phyloP scores from a whole-genome alignment of 2,329 filamentous ascomycete genomes.

The Fusarium agapanthi region DNA sequence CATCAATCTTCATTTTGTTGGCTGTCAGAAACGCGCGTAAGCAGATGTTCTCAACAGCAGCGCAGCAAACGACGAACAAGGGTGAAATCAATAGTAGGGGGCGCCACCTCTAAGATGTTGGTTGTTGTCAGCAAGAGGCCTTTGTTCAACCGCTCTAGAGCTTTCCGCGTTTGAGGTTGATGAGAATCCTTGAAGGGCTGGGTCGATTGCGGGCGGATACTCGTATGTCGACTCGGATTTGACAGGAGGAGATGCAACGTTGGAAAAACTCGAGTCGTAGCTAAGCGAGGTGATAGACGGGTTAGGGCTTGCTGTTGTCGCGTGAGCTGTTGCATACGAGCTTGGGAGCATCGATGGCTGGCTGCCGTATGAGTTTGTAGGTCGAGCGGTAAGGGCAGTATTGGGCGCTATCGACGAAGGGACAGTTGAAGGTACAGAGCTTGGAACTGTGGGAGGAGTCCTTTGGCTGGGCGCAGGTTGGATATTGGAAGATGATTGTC shows the following conservation, averaged over 20 bases:
- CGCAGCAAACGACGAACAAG: slow-evolving; percentile 41
- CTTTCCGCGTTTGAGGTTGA: slow-evolving; percentile 34
- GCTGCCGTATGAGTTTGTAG: slow-evolving; percentile 55
- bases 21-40: slow-evolving; percentile 45
- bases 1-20: slow-evolving; percentile 73
- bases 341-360: slow-evolving; percentile 56
- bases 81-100: slow-evolving; percentile 50
- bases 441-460: slow-evolving; percentile 47
- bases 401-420: slow-evolving; percentile 40
- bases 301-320: slow-evolving; percentile 46
- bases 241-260: slow-evolving; percentile 44
- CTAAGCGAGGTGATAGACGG: slow-evolving; percentile 42
- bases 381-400: slow-evolving; percentile 38
- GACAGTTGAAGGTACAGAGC: slow-evolving; percentile 38
- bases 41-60: slow-evolving; percentile 44
- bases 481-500: slow-evolving; percentile 73
- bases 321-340: slow-evolving; percentile 52
- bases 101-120: slow-evolving; percentile 62
- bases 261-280: slow-evolving; percentile 47
- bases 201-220: slow-evolving; percentile 71
- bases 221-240: slow-evolving; percentile 59
- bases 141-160: slow-evolving; percentile 42
- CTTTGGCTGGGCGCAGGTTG: slow-evolving; percentile 47
- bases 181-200: slow-evolving; percentile 63
- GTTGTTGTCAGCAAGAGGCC: slow-evolving; percentile 43